phyloP scores from a whole-genome alignment of 805 yeast species.

The Saturnispora gosingensis region DNA sequence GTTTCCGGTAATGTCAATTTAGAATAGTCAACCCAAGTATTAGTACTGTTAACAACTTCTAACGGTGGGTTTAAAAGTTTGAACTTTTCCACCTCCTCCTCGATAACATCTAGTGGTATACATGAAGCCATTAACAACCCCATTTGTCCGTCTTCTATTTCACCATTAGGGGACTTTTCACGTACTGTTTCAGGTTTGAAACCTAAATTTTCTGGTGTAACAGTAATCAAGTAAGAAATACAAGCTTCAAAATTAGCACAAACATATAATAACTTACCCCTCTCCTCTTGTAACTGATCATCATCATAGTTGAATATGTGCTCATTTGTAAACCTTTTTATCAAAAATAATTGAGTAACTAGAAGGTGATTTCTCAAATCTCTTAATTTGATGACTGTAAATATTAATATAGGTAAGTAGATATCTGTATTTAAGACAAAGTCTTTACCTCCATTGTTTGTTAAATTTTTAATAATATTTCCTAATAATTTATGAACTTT shows the following conservation, averaged over 20 bases:
- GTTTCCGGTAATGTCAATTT: slow-evolving; percentile 12
- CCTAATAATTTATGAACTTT: slow-evolving; percentile 24
- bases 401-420: slow-evolving; percentile 29
- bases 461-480: slow-evolving; percentile 17
- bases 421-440: slow-evolving; percentile 26
- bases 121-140: slow-evolving; percentile 15
- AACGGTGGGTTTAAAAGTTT: slow-evolving; percentile 9
- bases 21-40: slow-evolving; percentile 11
- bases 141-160: slow-evolving; percentile 1
- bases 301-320: slow-evolving; percentile 16
- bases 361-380: slow-evolving; percentile 24
- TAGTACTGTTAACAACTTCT: slow-evolving; percentile 5
- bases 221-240: slow-evolving; percentile 27
- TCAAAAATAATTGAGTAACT: slow-evolving; percentile 25
- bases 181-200: slow-evolving; percentile 15
- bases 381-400: slow-evolving; percentile 24
- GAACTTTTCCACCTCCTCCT: slow-evolving; percentile 18
- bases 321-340: slow-evolving; percentile 27
- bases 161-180: slow-evolving; percentile 5
- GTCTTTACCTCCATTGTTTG: slow-evolving; percentile 8
- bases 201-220: slow-evolving; percentile 25
- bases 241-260: slow-evolving; percentile 31
- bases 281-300: slow-evolving; percentile 22
- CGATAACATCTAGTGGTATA: slow-evolving; percentile 21
- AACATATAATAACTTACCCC: slow-evolving; percentile 27